Conservation (phyloP, 78 protist species). For the Chrysochromulina tobinii region DNA sequence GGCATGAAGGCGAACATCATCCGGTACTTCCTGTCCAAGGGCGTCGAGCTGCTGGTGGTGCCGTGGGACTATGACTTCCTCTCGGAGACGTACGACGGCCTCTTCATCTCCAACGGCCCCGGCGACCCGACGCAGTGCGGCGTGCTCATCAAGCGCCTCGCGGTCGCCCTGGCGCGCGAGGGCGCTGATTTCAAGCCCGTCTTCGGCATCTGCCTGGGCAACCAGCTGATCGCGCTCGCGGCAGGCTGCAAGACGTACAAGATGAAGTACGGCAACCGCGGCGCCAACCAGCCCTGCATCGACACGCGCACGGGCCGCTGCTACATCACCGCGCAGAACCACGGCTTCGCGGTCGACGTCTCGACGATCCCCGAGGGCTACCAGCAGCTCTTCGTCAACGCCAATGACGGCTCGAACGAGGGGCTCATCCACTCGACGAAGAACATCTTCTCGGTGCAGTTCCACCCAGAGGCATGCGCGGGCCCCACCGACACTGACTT, state of each 20-base stretch:
- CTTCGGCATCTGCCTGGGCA: slow-evolving; percentile 95
- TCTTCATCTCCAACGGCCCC: slow-evolving; percentile 77
- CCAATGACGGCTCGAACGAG: slow-evolving; percentile 96
- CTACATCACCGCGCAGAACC: slow-evolving; percentile 90
- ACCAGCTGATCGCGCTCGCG: slow-evolving; percentile 87
- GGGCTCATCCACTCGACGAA: slow-evolving; percentile 79
- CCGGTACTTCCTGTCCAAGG: slow-evolving; percentile 76
- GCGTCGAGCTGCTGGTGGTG: slow-evolving; percentile 86
- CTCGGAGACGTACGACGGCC: slow-evolving; percentile 76
- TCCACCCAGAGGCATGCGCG: slow-evolving; percentile 96
- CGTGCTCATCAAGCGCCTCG: slow-evolving; percentile 67
- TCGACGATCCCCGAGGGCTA: slow-evolving; percentile 84
- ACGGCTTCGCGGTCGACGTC: slow-evolving; percentile 89
- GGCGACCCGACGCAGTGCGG: slow-evolving; percentile 10
- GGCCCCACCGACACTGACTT: slow-evolving; percentile 96
- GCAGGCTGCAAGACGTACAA: slow-evolving; percentile 79
- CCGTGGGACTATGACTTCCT: slow-evolving; percentile 92
- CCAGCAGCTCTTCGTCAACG: slow-evolving; percentile 87
- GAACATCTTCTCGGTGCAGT: slow-evolving; percentile 93
- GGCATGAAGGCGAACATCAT: slow-evolving; percentile 90
- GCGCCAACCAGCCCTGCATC: slow-evolving; percentile 90
- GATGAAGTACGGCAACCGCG: slow-evolving; percentile 95
- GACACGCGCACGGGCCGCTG: slow-evolving; percentile 72
- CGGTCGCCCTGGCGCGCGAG: slow-evolving; percentile 58
- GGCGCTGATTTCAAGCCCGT: slow-evolving; percentile 48